Base-by-base conservation (phyloP, 2,329 filamentous ascomycete genomes). In the Dactylellina sp. region DNA sequence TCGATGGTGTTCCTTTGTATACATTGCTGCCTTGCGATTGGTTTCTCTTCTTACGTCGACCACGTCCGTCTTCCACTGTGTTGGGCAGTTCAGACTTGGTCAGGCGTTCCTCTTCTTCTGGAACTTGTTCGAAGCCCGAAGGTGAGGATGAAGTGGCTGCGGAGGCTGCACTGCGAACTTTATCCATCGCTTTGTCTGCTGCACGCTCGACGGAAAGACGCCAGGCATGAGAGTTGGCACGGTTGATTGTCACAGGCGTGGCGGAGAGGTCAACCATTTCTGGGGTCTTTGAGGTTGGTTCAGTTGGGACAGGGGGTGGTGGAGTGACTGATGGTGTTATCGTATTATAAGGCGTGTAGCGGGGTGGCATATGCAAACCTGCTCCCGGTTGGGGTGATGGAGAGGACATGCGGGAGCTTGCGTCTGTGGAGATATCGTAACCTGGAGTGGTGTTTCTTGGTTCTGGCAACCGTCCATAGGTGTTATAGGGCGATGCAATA, bases 191-290 rank as follows among this genome's bases (percentile, higher is more conserved):
- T 32, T 40, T 70, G 22, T 75, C 71, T 6, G 71, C 71, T 12
- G 71, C 71, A 11, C 71, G 71, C 20, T 75, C 71, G 28, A 75
- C 71, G 5, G 71, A 75, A 7, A 70, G 52, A 28, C 71, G 71
- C 71, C 71, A 75, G 0, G 60, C 57, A 35, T 68, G 49, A 40
- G 71, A 75, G 71, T 70, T 75, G 7, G 63, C 57, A 11, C 71
- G 62, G 18, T 50, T 70, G 56, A 75, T 70, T 6, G 71, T 70
- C 3, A 46, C 46, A 7, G 71, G 71, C 11, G 40, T 52, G 35
- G 63, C 35, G 16, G 71, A 75, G 25, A 68, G 46, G 50, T 75
- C 71, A 22, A 57, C 16, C 28, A 65, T 55, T 56, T 74, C 55
- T 39, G 53, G 52, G 25, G 14, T 24, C 16, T 55, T 53, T 11